A percentile compares a stretch with the other conserved stretches of the same genome.
These are phyloP conservation scores for Apostasia shenzhenica DNA, from an alignment of 106 monocot genomes.

Conservation along the genomic window DNA sequence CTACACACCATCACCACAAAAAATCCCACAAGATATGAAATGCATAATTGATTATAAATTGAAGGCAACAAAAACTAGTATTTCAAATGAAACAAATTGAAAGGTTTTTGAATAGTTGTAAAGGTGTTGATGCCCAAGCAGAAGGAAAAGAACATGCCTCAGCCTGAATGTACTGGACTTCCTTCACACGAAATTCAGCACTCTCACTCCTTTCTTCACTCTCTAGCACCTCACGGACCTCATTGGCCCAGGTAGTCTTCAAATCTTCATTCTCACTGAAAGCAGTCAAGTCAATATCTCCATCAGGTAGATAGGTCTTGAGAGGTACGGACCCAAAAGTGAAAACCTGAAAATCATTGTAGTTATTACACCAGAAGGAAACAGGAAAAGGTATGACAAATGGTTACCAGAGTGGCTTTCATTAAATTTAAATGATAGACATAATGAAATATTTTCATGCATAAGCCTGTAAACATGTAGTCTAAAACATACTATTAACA, in stretches of 20 bases:
- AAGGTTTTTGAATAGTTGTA: too few species aligned
- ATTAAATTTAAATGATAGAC: too few species aligned
- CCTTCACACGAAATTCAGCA: constrained; percentile 83
- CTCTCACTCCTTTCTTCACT: constrained; percentile 73
- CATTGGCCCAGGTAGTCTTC: constrained; percentile 83
- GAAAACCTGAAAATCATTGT: constrained; percentile 56
- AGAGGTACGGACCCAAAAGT: constrained; percentile 97
- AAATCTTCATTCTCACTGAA: constrained; percentile 52
- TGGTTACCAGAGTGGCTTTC: background rate
- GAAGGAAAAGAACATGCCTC: constrained; percentile 37
- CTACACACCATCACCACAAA: too few species aligned
- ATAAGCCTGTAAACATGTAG: too few species aligned
- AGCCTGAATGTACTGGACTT: constrained; percentile 89
- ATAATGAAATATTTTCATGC: too few species aligned
- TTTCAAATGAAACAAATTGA: too few species aligned
- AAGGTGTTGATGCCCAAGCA: background rate
- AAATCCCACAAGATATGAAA: too few species aligned
- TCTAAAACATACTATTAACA: too few species aligned
- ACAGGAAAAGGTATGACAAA: background rate
- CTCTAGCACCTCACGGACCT: constrained; percentile 60
- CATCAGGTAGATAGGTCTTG: constrained; percentile 97
- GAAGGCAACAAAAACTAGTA: too few species aligned
- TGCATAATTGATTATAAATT: too few species aligned
- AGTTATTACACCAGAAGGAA: constrained; percentile 3
- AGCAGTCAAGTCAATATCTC: constrained; percentile 91